Conservation (phyloP, 2,329 filamentous ascomycete species). For the Claviceps sp. region DNA sequence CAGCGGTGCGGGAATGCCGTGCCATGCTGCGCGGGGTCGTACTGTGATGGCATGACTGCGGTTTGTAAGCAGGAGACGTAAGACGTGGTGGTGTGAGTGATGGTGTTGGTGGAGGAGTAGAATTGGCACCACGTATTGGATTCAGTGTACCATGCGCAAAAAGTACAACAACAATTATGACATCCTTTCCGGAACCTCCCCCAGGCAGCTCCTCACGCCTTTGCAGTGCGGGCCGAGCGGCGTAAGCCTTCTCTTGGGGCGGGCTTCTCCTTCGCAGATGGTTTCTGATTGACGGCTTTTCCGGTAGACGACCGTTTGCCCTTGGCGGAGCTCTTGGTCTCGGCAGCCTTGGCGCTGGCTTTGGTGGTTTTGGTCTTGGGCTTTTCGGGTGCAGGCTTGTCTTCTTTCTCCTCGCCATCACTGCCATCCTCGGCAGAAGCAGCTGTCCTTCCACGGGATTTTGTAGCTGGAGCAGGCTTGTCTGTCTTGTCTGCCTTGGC, state of each 20-base stretch:
- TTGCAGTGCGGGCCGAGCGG: slow-evolving; percentile 13
- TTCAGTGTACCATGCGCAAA: too few relatives aligned
- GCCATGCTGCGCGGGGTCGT: background rate
- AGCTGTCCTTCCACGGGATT: background rate
- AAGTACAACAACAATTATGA: background rate
- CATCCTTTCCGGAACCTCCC: background rate
- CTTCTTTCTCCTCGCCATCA: slow-evolving; percentile 8
- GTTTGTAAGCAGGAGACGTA: background rate
- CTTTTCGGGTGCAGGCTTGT: slow-evolving; percentile 3
- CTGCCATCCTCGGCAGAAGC: slow-evolving; percentile 7
- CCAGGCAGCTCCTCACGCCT: slow-evolving; percentile 6
- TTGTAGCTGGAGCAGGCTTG: slow-evolving; percentile 7
- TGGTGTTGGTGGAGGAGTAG: background rate
- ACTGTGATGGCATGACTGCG: background rate
- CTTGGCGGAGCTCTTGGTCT: slow-evolving; percentile 1
- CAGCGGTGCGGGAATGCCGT: slow-evolving; percentile 1
- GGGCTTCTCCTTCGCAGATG: slow-evolving; percentile 6
- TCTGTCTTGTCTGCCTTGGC: slow-evolving; percentile 13
- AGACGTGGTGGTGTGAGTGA: background rate
- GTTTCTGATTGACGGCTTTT: slow-evolving; percentile 2
- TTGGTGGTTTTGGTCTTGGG: slow-evolving; percentile 4
- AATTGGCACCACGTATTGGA: too few relatives aligned
- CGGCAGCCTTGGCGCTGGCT: slow-evolving; percentile 1
- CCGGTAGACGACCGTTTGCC: slow-evolving; percentile 1
- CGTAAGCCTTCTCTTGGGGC: slow-evolving; percentile 17